A percentile compares a stretch with the other conserved stretches of the same genome.
These are phyloP conservation scores for Pyrus betulifolia DNA, from an alignment of 306 rosid species.

Conservation along the genomic window DNA sequence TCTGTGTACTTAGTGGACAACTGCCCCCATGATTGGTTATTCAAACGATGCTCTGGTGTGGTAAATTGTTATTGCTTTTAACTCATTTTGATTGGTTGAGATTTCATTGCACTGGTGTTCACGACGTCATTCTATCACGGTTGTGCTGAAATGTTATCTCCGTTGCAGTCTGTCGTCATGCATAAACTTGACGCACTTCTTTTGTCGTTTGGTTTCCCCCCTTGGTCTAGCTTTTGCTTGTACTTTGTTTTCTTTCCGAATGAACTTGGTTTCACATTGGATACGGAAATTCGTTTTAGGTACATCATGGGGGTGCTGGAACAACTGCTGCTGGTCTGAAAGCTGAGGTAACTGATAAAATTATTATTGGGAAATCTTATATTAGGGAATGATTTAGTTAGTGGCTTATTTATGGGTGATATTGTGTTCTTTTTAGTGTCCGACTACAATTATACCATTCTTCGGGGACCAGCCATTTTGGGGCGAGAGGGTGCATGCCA, in stretches of 20 bases:
- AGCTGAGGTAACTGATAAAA: slow-evolving; percentile 59
- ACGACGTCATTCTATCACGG: background rate
- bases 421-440: slow-evolving; percentile 45
- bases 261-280: background rate
- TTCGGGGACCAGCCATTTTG: slow-evolving; percentile 94
- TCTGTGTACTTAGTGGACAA: slow-evolving; percentile 72
- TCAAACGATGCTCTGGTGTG: slow-evolving; percentile 78
- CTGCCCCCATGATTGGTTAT: slow-evolving; percentile 97
- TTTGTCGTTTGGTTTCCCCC: too few relatives aligned
- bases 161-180: background rate
- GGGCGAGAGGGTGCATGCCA: slow-evolving; percentile 85
- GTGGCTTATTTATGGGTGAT: slow-evolving; percentile 2
- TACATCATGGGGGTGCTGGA: slow-evolving; percentile 97
- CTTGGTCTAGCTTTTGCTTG: background rate
- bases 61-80: slow-evolving; percentile 27
- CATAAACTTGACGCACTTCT: background rate
- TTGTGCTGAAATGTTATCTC: background rate
- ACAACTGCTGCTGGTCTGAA: slow-evolving; percentile 97
- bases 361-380: background rate
- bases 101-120: background rate
- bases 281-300: slow-evolving; percentile 33
- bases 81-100: background rate
- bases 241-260: background rate
- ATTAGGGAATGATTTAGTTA: background rate
- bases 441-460: slow-evolving; percentile 87